phyloP scores from a whole-genome alignment of 2,329 filamentous ascomycete genomes.

The Talaromyces sp. region DNA sequence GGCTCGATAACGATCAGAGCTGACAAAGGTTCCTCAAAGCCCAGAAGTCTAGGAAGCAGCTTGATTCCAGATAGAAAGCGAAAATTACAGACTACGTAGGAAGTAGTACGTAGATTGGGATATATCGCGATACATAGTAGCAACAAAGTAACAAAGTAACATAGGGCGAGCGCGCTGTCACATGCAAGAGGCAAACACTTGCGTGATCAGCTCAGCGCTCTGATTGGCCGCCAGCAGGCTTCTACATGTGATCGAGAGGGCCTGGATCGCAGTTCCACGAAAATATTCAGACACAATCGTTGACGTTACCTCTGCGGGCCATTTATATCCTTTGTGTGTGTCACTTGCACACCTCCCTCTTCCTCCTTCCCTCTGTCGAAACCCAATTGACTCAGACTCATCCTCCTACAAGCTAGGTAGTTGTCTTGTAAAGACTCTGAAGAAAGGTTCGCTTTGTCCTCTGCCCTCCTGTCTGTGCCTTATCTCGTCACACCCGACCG shows the following conservation, averaged over 20 bases:
- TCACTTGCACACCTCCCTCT: not conserved
- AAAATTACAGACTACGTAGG: not conserved
- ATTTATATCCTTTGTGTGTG: conserved; percentile 3
- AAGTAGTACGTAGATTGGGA: too few relatives aligned
- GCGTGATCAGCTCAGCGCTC: not conserved
- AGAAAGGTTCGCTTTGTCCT: not conserved
- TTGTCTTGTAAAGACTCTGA: too few relatives aligned
- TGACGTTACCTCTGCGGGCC: conserved; percentile 8
- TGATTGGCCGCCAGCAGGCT: conserved; percentile 5
- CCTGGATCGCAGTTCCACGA: conserved; percentile 6
- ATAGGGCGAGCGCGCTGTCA: conserved; percentile 1
- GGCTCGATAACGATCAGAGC: not conserved
- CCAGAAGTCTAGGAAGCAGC: not conserved
- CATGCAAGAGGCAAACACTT: conserved; percentile 17
- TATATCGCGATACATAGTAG: too few relatives aligned
- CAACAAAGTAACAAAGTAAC: not conserved
- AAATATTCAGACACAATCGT: not conserved
- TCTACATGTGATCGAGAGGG: conserved; percentile 12
- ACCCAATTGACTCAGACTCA: not conserved
- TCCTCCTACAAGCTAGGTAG: not conserved
- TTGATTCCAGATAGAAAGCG: not conserved
- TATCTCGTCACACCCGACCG: not conserved
- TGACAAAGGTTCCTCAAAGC: not conserved
- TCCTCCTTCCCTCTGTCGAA: not conserved
- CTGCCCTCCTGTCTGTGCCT: not conserved